Evolutionary conservation across 73 alveolate genomes (phyloP).

Genomic region (Paramecium octaurelia): DNA sequence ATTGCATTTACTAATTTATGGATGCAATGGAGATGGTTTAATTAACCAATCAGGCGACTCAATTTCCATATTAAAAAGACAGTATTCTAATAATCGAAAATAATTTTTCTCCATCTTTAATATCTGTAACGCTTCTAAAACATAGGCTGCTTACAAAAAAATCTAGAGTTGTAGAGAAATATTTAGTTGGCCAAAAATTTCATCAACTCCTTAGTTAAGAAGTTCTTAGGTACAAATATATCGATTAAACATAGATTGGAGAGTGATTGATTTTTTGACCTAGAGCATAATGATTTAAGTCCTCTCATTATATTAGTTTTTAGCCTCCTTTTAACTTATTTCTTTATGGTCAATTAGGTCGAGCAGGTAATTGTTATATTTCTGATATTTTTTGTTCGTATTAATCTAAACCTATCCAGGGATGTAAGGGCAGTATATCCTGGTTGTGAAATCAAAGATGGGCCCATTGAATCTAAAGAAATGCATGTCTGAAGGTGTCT

Average conservation of each 20-base stretch:
- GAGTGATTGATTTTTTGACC: conserved; percentile 55
- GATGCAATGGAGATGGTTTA: conserved; percentile 51
- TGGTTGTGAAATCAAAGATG: neutral
- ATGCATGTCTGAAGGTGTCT: conserved; percentile 37
- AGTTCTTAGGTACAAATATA: conserved; percentile 4
- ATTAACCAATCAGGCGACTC: conserved; percentile 43
- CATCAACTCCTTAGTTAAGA: conserved; percentile 25
- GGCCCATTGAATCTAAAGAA: conserved; percentile 20
- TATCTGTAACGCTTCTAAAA: neutral
- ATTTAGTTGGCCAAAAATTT: neutral
- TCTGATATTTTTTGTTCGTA: neutral
- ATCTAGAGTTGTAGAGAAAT: neutral
- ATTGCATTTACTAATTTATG: neutral
- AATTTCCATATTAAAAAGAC: too few species aligned
- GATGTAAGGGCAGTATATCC: neutral
- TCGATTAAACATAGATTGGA: conserved; percentile 53
- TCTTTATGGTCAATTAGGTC: neutral
- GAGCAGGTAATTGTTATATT: neutral
- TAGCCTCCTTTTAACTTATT: neutral
- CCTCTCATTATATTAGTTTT: neutral
- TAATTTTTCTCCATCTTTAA: conserved; percentile 41
- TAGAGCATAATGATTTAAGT: conserved; percentile 41
- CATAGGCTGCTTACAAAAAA: neutral
- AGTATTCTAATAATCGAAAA: conserved; percentile 60
- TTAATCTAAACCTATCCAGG: neutral